Percentiles rank a stretch among this genome's conserved stretches.
Evolutionary conservation across 1,139 yeast species (phyloP).

Genomic region (Blastobotrys persicus): DNA sequence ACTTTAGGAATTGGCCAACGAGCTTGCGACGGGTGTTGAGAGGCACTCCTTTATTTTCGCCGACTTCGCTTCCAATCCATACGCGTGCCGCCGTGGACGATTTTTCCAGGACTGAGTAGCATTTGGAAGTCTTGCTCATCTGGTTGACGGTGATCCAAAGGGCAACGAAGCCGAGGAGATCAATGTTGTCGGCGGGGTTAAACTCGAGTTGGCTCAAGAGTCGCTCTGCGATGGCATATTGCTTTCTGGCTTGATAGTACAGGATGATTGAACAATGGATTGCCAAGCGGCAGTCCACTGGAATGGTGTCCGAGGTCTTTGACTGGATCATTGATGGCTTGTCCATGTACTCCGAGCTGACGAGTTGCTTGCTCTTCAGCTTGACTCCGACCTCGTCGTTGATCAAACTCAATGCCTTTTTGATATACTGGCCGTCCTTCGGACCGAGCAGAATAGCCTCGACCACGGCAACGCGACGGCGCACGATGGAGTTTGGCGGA

Average conservation of each 20-base stretch:
- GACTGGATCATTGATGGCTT: conserved; percentile 17
- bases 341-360: conserved; percentile 7
- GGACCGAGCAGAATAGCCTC: conserved; percentile 34
- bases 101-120: conserved; percentile 26
- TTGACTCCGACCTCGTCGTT: conserved; percentile 22
- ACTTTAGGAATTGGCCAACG: conserved; percentile 35
- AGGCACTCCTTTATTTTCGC: conserved; percentile 34
- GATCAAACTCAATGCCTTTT: conserved; percentile 26
- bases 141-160: conserved; percentile 26
- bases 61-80: conserved; percentile 40
- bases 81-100: conserved; percentile 35
- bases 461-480: conserved; percentile 34
- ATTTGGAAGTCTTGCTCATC: conserved; percentile 19
- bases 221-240: conserved; percentile 14
- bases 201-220: conserved; percentile 25
- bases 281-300: conserved; percentile 31
- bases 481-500: conserved; percentile 33
- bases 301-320: conserved; percentile 22
- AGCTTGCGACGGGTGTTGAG: conserved; percentile 33
- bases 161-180: conserved; percentile 38
- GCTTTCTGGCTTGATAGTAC: conserved; percentile 24
- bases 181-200: conserved; percentile 29
- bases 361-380: not conserved
- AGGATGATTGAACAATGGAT: conserved; percentile 30
- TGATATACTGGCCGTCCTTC: conserved; percentile 25